Evolutionary conservation across 345 rosid species (phyloP), one percentile per base, ranked within the genome.

Genomic region (Hevea brasiliensis): DNA sequence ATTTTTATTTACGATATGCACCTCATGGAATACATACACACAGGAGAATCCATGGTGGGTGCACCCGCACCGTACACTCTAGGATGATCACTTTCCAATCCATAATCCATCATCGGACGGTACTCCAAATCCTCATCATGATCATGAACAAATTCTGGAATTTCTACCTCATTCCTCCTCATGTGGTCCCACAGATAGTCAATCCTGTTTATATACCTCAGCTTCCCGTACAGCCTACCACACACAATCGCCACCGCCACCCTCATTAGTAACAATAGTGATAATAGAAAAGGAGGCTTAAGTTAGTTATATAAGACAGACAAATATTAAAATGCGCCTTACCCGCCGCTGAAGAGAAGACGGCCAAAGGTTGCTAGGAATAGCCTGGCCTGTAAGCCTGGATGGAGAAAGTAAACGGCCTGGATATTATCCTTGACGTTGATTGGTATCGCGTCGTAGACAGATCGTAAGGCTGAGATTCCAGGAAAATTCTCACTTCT

Each of bases 341-440:
- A 89, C 91, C 89, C 85, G 71, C 87, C 87, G 42, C 69, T 55
- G 82, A 88, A 85, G 32, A 87, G 54, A 17, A 88, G 64, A 65
- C 90, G 90, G 32, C 89, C 91, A 40, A 90, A 79, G 56, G 87
- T 85, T 76, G 92, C 91, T 10, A 89, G 85, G 73, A 89, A 86
- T 73, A 89, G 82, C 56, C 92, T 76, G 71, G 84, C 65, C 59
- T 81, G 89, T 14, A 88, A 62, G 18, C 77, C 85, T 2, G 92
- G 92, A 70, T 89, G 94, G 69, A 89, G 63, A 83, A 89, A 89
- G 74, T 86, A 85, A 15, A 89, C 74, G 3, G 81, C 76, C 53
- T 80, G 71, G 17, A 87, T 74, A 65, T 76, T 73, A 41, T 70
- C 65, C 83, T 73, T 86, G 26, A 84, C 67, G 64, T 64, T 61